Evolutionary conservation across 1,284 basidiomycete genomes (phyloP), one percentile per base, ranked within the genome.

Genomic region (Vanrija pseudolonga): DNA sequence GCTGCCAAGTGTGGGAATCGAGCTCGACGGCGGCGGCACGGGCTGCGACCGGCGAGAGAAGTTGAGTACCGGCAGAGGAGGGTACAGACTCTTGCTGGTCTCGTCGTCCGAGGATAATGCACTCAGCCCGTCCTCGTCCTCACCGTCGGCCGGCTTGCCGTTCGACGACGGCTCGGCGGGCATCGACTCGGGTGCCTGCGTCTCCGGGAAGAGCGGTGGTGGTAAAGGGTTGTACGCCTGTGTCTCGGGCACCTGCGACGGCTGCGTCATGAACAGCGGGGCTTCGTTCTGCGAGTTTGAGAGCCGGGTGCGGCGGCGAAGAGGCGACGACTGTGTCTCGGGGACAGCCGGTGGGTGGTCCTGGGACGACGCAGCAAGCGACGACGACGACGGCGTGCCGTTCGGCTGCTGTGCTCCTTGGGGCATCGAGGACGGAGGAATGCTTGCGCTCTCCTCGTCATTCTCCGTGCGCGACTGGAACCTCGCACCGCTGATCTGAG

Each of bases 201-300:
- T 62, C 36, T 65, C 64, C 20, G 62, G 47, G 36, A 61, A 48
- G 46, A 63, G 37, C 36, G 55, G 54, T 5, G 48, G 49, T 0
- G 65, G 65, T 41, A 56, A 54, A 14, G 64, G 42, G 44, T 64
- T 59, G 42, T 58, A 58, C 6, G 53, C 57, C 57, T 69, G 67
- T 17, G 67, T 69, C 37, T 57, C 59, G 4, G 56, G 60, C 4
- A 57, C 36, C 40, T 65, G 67, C 9, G 62, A 62, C 17, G 59
- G 57, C 37, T 63, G 62, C 3, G 65, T 56, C 57, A 66, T 59
- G 63, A 69, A 69, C 11, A 69, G 55, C 6, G 61, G 62, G 26
- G 53, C 54, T 20, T 44, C 53, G 3, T 44, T 37, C 18, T 38
- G 26, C 45, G 32, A 17, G 26, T 24, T 24, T 41, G 52, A 19